Evolutionary conservation across 2,329 filamentous ascomycete species (phyloP), one percentile per base, ranked within the genome.

Genomic region (Epichloe elymi): DNA sequence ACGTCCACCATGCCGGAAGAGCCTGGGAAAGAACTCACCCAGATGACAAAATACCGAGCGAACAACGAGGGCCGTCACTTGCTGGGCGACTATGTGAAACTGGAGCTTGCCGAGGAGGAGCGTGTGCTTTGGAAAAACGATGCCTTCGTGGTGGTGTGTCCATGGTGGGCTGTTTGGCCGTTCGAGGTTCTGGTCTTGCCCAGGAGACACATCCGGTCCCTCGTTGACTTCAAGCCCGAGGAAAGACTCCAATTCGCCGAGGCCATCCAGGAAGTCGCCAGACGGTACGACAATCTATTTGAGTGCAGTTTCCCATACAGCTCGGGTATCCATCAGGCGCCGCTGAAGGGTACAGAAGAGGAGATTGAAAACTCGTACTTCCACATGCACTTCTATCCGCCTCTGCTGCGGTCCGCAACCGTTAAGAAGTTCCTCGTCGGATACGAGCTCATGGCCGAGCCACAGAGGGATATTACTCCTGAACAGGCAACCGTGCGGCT

Each of bases 141-240:
- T 11, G 75, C 75, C 1, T 98, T 97, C 66, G 71, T 95, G 41
- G 84, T 90, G 0, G 79, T 97, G 15, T 95, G 90, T 61, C 93
- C 93, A 0, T 98, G 93, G 89, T 98, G 93, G 93, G 93, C 88
- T 0, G 78, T 88, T 17, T 98, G 93, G 93, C 93, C 93, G 0
- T 98, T 96, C 55, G 93, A 98, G 72, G 85, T 91, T 45, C 85
- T 98, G 74, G 78, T 98, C 53, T 74, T 96, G 33, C 81, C 87
- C 54, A 94, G 88, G 70, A 74, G 81, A 54, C 90, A 96, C 65
- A 85, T 90, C 58, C 82, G 89, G 41, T 85, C 86, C 1, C 75
- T 98, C 44, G 82, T 95, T 15, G 91, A 98, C 65, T 74, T 98
- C 38, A 79, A 77, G 47, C 74, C 77, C 10, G 69, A 75, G 26